phyloP scores from a whole-genome alignment of 805 yeast genomes.

The Wickerhamiella musiphila region DNA sequence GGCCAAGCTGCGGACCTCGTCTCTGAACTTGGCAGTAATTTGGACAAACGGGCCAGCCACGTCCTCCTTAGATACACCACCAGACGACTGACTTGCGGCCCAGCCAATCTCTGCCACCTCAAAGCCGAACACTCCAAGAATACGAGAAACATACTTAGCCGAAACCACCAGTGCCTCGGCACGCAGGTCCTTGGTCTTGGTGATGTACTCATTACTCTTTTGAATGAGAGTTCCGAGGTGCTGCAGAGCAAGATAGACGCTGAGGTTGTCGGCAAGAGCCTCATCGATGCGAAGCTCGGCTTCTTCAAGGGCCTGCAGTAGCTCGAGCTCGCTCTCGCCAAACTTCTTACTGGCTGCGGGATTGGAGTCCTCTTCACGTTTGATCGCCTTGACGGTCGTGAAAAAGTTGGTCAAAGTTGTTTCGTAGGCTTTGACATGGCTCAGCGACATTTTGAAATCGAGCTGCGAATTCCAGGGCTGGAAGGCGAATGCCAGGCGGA shows the following conservation, averaged over 20 bases:
- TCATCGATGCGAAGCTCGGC: constrained; percentile 47
- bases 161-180: constrained; percentile 51
- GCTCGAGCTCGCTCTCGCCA: constrained; percentile 34
- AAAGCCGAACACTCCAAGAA: constrained; percentile 61
- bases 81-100: constrained; percentile 28
- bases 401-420: constrained; percentile 65
- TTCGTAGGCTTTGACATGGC: constrained; percentile 66
- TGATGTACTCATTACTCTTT: constrained; percentile 53
- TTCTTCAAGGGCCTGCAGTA: constrained; percentile 31
- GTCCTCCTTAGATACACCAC: constrained; percentile 36
- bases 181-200: constrained; percentile 30
- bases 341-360: constrained; percentile 42
- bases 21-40: constrained; percentile 64
- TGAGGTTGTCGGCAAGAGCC: constrained; percentile 76
- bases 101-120: constrained; percentile 56
- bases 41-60: constrained; percentile 64
- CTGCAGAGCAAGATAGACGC: constrained; percentile 62
- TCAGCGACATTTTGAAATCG: constrained; percentile 73
- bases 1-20: constrained; percentile 57
- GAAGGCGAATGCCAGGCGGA: constrained; percentile 78
- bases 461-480: constrained; percentile 85
- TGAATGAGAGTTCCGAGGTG: constrained; percentile 50
- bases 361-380: constrained; percentile 41
- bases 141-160: constrained; percentile 53
- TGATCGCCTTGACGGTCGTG: constrained; percentile 69